Evolutionary conservation across 768 basidiomycete genomes (phyloP), one percentile per base, ranked within the genome.

Genomic region (Trametes gibbosa): DNA sequence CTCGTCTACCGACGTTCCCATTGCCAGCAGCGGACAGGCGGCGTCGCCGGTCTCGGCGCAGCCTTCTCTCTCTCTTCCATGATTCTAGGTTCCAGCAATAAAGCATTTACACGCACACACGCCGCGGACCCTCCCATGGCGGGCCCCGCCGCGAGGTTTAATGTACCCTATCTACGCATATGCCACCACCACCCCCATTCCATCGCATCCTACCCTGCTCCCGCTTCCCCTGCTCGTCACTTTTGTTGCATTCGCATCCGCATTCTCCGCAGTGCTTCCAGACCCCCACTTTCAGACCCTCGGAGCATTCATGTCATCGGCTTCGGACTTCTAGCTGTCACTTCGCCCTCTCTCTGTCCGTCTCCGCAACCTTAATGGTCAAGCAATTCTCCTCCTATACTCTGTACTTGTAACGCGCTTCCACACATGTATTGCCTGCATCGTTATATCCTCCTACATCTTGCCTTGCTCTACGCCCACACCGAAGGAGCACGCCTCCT

Each of bases 111-210:
- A 54, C 40, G 13, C 47, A 49, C 37, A 13, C n/a, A 48, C 29
- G 21, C 58, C 43, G 43, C 23, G 43, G 23, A 23, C 39, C 43
- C 21, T 47, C 50, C 59, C 49, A 51, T 27, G 49, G 54, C 43
- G 59, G 59, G 43, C 42, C 42, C 59, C 59, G n/a, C n/a, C n/a
- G 59, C 59, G 59, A 48, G 37, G 32, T 23, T 32, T 61, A 61
- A 55, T 54, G 34, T 56, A 55, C 35, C 46, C 54, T 62, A 54
- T 49, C 55, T 62, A 49, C 61, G 55, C 51, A 49, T 56, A 62
- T 53, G 51, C 53, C 41, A 23, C 55, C 47, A 13, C 39, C 55
- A n/a, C 23, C 52, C n/a, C 27, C 48, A n/a, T 23, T 27, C 42
- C 58, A 27, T 50, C 42, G 25, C 40, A 23, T 5, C 25, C 50